A percentile compares a stretch with the other conserved stretches of the same genome.
Conservation (phyloP, 306 rosid species). For the Delonix regia region DNA sequence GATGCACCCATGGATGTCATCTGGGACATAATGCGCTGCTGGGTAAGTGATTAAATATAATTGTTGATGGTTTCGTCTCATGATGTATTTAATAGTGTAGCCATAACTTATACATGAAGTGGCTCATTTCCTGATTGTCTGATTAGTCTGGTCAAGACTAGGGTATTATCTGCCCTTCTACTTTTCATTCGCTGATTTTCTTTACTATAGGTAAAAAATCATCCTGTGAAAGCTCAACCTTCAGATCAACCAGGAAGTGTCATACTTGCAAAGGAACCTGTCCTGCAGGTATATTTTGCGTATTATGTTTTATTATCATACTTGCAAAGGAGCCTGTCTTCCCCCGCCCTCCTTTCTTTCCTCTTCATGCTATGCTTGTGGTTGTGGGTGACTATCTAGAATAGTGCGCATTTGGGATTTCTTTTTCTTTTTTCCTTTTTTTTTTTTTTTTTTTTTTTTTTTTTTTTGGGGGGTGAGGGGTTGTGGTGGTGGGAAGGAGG, state of each 20-base stretch:
- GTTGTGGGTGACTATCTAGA: too few relatives aligned
- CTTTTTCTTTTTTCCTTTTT: background rate
- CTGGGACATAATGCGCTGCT: conserved; percentile 99
- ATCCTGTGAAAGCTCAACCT: conserved; percentile 91
- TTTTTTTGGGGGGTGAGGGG: too few relatives aligned
- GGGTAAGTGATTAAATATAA: conserved; percentile 58
- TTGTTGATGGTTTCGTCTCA: conserved; percentile 10
- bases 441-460: too few relatives aligned
- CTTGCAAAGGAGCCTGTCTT: background rate
- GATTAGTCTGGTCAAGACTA: background rate
- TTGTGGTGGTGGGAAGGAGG: too few relatives aligned
- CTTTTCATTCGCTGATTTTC: background rate
- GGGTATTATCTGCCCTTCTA: background rate
- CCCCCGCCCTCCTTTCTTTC: background rate
- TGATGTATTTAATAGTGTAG: background rate
- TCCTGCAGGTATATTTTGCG: conserved; percentile 70
- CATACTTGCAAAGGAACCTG: conserved; percentile 93
- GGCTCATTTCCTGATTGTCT: background rate
- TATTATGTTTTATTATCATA: conserved; percentile 3
- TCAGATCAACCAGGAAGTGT: conserved; percentile 81
- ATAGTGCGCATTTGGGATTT: too few relatives aligned
- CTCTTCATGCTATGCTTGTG: background rate
- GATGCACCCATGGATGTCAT: conserved; percentile 95
- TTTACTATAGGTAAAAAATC: conserved; percentile 73
- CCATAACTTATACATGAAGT: background rate